phyloP scores from a whole-genome alignment of 148 eudicot species.

The Rhododendron vialii region DNA sequence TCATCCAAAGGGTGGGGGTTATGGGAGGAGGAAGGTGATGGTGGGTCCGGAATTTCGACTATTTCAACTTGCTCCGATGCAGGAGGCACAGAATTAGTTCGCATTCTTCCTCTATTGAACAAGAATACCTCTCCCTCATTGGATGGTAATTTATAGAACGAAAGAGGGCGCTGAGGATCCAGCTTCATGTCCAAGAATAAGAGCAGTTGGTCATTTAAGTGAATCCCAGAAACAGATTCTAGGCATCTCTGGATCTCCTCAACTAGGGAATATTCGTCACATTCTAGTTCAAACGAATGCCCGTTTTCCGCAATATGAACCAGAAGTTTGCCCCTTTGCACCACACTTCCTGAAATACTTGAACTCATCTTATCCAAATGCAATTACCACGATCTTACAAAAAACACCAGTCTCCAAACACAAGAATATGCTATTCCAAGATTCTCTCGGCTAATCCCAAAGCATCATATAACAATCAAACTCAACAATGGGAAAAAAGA shows the following conservation, averaged over 20 bases:
- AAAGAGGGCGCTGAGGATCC: constrained; percentile 59
- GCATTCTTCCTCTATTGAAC: constrained; percentile 77
- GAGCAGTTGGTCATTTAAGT: constrained; percentile 71
- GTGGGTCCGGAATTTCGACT: constrained; percentile 47
- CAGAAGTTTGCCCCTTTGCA: constrained; percentile 57
- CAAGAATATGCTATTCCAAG: background rate
- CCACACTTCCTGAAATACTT: constrained; percentile 35
- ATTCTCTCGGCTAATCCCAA: background rate
- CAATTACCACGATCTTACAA: background rate
- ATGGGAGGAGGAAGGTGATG: constrained; percentile 43
- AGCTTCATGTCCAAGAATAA: constrained; percentile 82
- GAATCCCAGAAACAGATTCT: constrained; percentile 66
- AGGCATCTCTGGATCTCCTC: constrained; percentile 61
- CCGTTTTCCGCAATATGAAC: constrained; percentile 96
- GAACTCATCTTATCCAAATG: constrained; percentile 59
- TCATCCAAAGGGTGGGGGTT: constrained; percentile 80
- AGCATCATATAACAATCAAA: background rate
- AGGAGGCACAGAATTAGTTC: constrained; percentile 69
- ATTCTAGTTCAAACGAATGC: constrained; percentile 68
- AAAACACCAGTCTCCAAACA: background rate
- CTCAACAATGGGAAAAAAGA: background rate
- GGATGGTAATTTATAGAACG: constrained; percentile 74
- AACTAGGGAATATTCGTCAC: constrained; percentile 66
- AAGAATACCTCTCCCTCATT: constrained; percentile 73
- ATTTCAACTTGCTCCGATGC: constrained; percentile 54